A percentile compares a stretch with the other conserved stretches of the same genome.
Evolutionary conservation across 176 grass and related monocot genomes (phyloP).

Genomic region (Aechmea fasciata): DNA sequence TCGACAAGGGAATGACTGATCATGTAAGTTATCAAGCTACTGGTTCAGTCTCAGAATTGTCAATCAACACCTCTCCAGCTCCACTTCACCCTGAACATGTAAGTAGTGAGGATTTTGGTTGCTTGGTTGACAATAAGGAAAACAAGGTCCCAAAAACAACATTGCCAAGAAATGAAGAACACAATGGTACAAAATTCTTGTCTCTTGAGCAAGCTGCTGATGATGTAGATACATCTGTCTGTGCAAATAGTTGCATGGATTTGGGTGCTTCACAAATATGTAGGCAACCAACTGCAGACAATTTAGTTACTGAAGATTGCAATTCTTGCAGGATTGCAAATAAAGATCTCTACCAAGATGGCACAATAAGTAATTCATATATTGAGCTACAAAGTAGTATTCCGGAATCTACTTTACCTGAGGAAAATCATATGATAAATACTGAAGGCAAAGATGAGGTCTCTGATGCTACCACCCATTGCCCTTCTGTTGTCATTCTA

Average conservation of each 20-base stretch:
- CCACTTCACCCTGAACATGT: conserved; percentile 33
- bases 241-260: too few species aligned
- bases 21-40: conserved; percentile 37
- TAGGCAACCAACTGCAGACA: conserved; percentile 5
- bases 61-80: conserved; percentile 42
- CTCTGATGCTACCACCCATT: conserved; percentile 11
- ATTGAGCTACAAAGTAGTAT: conserved; percentile 20
- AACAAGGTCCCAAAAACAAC: conserved; percentile 26
- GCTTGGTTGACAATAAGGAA: conserved; percentile 25
- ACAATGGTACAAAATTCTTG: conserved; percentile 21
- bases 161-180: conserved; percentile 6
- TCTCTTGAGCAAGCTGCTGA: conserved; percentile 25
- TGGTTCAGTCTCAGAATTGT: conserved; percentile 73
- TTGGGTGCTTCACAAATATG: too few species aligned
- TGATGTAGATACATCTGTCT: conserved; percentile 26
- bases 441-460: conserved; percentile 5
- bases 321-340: conserved; percentile 18
- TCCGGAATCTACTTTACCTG: conserved; percentile 15
- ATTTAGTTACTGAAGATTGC: conserved; percentile 12
- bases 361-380: conserved; percentile 28
- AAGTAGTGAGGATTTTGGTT: conserved; percentile 31
- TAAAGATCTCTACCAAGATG: conserved; percentile 23
- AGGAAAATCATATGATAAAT: conserved; percentile 24
- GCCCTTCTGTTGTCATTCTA: conserved; percentile 17
- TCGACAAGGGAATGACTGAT: conserved; percentile 2